These are phyloP conservation scores for Capsicum baccatum DNA, from an alignment of 257 asterid species.

Conservation along the genomic window DNA sequence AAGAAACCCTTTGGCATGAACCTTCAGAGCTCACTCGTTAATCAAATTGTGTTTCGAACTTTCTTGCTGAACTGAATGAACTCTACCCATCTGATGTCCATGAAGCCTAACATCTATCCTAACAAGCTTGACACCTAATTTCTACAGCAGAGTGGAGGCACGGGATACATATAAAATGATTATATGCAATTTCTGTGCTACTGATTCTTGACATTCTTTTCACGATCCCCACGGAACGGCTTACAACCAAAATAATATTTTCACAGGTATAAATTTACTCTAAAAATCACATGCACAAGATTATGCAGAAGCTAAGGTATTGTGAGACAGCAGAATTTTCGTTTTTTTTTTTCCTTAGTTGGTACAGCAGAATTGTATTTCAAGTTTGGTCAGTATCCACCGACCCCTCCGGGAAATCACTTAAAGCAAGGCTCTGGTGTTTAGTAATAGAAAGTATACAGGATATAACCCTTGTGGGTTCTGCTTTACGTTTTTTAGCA, in stretches of 20 bases:
- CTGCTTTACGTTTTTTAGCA: background rate
- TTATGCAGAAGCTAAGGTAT: background rate
- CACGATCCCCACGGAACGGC: background rate
- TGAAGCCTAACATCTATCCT: conserved; percentile 17
- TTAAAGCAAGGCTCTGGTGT: background rate
- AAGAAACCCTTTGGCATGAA: conserved; percentile 26
- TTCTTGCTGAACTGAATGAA: conserved; percentile 10
- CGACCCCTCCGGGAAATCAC: background rate
- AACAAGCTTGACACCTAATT: conserved; percentile 18
- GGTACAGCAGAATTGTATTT: background rate
- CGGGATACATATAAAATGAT: background rate
- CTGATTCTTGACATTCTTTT: conserved; percentile 11
- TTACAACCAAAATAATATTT: background rate
- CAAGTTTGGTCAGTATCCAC: background rate
- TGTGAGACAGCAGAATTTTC: conserved; percentile 13
- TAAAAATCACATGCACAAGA: background rate
- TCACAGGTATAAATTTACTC: background rate
- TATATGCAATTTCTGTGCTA: background rate
- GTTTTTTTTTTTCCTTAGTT: background rate
- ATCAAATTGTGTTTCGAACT: background rate
- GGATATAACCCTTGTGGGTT: background rate
- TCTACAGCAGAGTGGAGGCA: conserved; percentile 22
- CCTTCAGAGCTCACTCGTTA: background rate
- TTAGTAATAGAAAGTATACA: background rate
- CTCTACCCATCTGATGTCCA: conserved; percentile 21